Conservation (phyloP, 176 grass and related monocot genomes). For the Tuctoria greenei region DNA sequence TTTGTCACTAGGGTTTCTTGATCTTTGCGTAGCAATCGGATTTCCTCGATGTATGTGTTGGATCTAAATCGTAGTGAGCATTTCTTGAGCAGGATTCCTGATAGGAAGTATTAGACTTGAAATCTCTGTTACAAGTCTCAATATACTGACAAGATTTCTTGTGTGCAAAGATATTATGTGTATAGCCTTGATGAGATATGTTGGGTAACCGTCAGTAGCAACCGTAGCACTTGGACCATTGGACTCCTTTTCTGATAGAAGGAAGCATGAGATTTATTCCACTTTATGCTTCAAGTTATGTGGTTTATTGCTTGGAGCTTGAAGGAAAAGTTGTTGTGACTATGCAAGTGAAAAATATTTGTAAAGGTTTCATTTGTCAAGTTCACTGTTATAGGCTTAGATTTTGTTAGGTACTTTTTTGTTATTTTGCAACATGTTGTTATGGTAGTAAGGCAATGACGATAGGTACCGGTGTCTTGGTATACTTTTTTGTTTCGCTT, state of each 20-base stretch:
- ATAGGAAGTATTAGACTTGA: not conserved
- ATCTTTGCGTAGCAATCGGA: not conserved
- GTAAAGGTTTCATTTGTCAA: not conserved
- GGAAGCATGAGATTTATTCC: not conserved
- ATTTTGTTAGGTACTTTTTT: slow-evolving; percentile 24
- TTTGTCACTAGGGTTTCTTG: not conserved
- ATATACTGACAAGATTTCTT: not conserved
- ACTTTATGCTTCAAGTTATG: slow-evolving; percentile 4
- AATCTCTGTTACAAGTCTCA: not conserved
- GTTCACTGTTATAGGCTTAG: not conserved
- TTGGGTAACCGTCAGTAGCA: not conserved
- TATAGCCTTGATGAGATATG: not conserved
- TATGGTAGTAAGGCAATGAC: slow-evolving; percentile 15
- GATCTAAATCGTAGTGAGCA: not conserved
- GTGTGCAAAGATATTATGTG: not conserved
- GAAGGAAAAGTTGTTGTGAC: not conserved
- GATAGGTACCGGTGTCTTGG: not conserved
- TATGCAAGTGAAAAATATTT: slow-evolving; percentile 10
- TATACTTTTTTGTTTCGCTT: slow-evolving; percentile 10
- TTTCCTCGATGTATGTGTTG: not conserved
- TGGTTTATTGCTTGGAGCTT: slow-evolving; percentile 21
- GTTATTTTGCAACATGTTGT: not conserved
- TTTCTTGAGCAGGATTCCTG: not conserved
- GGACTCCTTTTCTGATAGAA: not conserved
- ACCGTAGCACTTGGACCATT: not conserved